phyloP scores from a whole-genome alignment of 2,329 filamentous ascomycete species.

The Cryphonectria carpinicola region DNA sequence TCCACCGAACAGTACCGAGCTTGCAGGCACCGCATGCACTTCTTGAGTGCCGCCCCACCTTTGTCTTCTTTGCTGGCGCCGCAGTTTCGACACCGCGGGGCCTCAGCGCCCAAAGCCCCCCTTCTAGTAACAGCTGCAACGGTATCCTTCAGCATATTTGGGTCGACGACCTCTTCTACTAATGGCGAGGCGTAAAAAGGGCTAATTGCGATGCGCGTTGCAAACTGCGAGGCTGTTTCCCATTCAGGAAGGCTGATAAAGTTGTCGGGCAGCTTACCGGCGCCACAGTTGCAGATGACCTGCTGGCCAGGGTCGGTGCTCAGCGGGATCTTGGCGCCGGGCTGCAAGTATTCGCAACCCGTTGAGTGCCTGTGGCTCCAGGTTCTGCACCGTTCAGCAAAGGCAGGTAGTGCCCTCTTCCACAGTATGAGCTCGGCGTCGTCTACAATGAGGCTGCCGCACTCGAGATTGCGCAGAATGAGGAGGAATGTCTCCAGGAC shows the following conservation, averaged over 20 bases:
- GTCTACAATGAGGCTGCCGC: constrained; percentile 44
- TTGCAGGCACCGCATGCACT: constrained; percentile 49
- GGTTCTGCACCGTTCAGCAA: constrained; percentile 54
- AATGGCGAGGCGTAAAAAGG: constrained; percentile 52
- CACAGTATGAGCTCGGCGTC: constrained; percentile 62
- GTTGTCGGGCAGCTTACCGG: constrained; percentile 44
- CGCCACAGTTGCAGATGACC: constrained; percentile 51
- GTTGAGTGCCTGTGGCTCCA: constrained; percentile 45
- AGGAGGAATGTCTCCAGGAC: constrained; percentile 45
- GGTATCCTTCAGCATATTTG: not conserved
- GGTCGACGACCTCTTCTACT: constrained; percentile 42
- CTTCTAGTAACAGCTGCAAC: not conserved
- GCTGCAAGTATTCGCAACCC: constrained; percentile 48
- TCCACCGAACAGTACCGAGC: constrained; percentile 55
- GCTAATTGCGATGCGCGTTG: constrained; percentile 62
- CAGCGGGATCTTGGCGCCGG: constrained; percentile 44
- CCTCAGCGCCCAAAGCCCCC: not conserved
- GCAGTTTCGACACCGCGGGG: constrained; percentile 42
- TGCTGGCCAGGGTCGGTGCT: constrained; percentile 41
- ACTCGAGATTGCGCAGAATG: constrained; percentile 41
- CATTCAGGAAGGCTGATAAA: constrained; percentile 49
- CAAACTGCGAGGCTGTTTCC: constrained; percentile 45
- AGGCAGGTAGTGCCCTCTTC: constrained; percentile 49
- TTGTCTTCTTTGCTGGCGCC: constrained; percentile 39
- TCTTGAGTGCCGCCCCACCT: constrained; percentile 43